These are phyloP conservation scores for Starmerella apicola DNA, from an alignment of 805 yeast species.

Conservation along the genomic window DNA sequence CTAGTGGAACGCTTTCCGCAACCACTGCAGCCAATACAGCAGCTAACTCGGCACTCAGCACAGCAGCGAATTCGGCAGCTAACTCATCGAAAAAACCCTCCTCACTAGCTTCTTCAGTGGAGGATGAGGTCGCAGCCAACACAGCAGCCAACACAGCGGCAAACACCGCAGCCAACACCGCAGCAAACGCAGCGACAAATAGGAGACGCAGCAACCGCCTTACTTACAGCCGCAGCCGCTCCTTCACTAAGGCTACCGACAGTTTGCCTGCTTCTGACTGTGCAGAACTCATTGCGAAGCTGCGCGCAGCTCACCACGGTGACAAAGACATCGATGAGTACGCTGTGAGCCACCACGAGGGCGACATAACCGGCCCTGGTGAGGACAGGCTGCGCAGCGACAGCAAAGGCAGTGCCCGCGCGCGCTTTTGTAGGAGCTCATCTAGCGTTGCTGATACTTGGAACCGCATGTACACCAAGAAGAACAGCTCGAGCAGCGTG, in stretches of 20 bases:
- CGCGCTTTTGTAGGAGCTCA: conserved; percentile 13
- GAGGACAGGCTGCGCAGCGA: background rate
- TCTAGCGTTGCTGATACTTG: conserved; percentile 13
- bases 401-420: background rate
- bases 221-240: conserved; percentile 1
- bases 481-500: background rate
- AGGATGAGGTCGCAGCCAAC: no score
- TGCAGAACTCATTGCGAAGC: conserved; percentile 17
- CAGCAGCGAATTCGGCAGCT: no score
- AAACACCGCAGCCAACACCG: background rate
- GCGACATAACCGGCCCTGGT: background rate
- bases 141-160: background rate
- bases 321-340: background rate
- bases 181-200: no score
- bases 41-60: background rate
- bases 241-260: conserved; percentile 8
- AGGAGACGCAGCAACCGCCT: background rate
- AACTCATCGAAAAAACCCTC: no score
- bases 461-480: conserved; percentile 9
- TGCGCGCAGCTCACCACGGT: conserved; percentile 15
- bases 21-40: background rate
- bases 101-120: no score
- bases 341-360: background rate
- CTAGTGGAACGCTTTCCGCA: no score
- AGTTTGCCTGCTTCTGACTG: conserved; percentile 7